These are phyloP conservation scores for Xylaria cubensis DNA, from an alignment of 495 filamentous ascomycete genomes.

Conservation along the genomic window DNA sequence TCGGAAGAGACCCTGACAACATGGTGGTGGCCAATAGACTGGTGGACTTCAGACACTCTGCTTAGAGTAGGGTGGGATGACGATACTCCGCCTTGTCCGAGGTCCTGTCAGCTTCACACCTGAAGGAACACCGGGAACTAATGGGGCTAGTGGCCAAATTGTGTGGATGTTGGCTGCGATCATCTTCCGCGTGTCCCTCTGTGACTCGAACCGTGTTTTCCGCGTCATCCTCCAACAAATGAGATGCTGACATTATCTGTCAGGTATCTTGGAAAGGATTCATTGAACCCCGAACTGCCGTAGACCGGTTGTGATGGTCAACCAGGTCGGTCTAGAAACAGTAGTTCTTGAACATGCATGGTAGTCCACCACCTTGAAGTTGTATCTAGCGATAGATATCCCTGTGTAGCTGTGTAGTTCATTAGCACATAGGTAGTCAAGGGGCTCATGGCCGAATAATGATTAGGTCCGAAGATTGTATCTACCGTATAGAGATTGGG, in stretches of 20 bases:
- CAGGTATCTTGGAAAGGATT: constrained; percentile 8
- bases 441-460: constrained; percentile 21
- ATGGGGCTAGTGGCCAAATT: constrained; percentile 23
- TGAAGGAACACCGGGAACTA: constrained; percentile 18
- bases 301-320: constrained; percentile 25
- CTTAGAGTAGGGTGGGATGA: constrained; percentile 28
- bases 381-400: constrained; percentile 21
- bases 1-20: constrained; percentile 21
- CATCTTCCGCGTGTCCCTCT: constrained; percentile 24
- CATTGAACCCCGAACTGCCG: constrained; percentile 10
- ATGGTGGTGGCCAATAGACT: constrained; percentile 21
- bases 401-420: constrained; percentile 1
- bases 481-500: not conserved
- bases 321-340: constrained; percentile 23
- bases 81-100: constrained; percentile 28
- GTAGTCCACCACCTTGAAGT: constrained; percentile 15
- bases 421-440: constrained; percentile 13
- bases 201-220: constrained; percentile 25
- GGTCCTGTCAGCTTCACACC: constrained; percentile 28
- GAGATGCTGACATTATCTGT: constrained; percentile 25
- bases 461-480: not conserved
- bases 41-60: constrained; percentile 17
- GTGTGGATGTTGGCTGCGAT: constrained; percentile 25
- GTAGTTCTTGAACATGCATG: constrained; percentile 26
- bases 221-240: constrained; percentile 23